Base-by-base conservation (phyloP, 805 yeast genomes). In the Danielia reshetovae region DNA sequence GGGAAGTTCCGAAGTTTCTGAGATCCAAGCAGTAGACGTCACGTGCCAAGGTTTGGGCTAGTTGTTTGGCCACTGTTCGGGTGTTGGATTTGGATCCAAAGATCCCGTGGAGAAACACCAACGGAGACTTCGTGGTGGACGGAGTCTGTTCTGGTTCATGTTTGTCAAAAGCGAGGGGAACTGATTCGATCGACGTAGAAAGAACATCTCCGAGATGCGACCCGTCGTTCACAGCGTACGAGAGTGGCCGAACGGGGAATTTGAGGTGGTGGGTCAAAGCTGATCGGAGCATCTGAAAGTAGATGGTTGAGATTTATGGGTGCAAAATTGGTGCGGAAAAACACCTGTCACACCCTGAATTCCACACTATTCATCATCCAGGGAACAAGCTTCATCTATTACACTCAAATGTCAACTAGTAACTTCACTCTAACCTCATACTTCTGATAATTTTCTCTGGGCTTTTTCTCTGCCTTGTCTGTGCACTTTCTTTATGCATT, bases 1-100 rank as follows among this genome's bases (percentile, higher is more conserved):
- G 96, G 2, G 96, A 85, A n/a, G 72, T 78, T 2, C 98, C 98
- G 55, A 89, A 96, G 59, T 93, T 89, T 41, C 98, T 68, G 39
- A 89, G 66, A 55, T 90, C 97, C 12, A 83, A 52, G 45, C 85
- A 74, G 52, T 73, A 81, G 3, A 83, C 77, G 40, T 80, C 79
- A 29, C 87, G 60, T 17, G 64, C 55, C 39, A 82, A 51, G 9
- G 51, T 45, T 14, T 57, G 57, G 11, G 76, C 71, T 22, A 82
- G 55, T 34, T 67, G 70, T 49, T 75, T 76, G 7, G 87, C 85
- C n/a, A 89, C 85, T 0, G 86, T 68, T 39, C 96, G 64, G 50
- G 85, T 86, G 57, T 88, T 90, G n/a, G 74, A 49, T 47, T 77
- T 83, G 34, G 83, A 78, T 2, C 97, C 98, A 59, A 93, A 86